Evolutionary conservation across 2,329 filamentous ascomycete genomes (phyloP), one percentile per base, ranked within the genome.

Genomic region (Colletotrichum sp.): DNA sequence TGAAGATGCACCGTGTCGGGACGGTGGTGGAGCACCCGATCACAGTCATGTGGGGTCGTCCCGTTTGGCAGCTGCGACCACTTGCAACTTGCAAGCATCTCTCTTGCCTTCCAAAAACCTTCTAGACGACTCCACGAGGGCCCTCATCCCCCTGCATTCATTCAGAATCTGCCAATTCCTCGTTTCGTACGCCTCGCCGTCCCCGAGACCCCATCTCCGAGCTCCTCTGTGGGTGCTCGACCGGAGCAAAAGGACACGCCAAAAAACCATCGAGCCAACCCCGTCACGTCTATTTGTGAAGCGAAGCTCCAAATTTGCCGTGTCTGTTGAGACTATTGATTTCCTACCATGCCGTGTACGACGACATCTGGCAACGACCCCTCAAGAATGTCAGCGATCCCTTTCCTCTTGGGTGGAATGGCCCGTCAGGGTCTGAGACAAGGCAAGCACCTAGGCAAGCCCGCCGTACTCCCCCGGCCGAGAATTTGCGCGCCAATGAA

Each of bases 21-120:
- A 52, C 44, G n/a, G 44, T 52, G n/a, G 44, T 52, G 44, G 44
- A 21, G 44, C 44, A 52, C 44, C 44, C 44, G 44, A 21, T 52
- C 44, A 52, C 44, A 52, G 30, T 26, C 63, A 55, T 59, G 63
- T 24, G 32, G 62, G 7, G 24, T 36, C 6, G 15, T 39, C 24
- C 60, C 28, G 36, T 36, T 36, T 66, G 71, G 30, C 75, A 76
- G 72, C 71, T 76, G 75, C 71, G 28, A 13, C 36, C 75, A 76
- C 72, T 75, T 76, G 71, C 26, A 36, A 72, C 28, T 30, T 34
- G 32, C 55, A 49, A 26, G 59, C 55, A 55, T 32, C 21, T 68
- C 65, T 64, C 26, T 64, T 34, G 62, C 69, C 70, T 72, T 72
- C 62, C 63, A 68, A 24, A 59, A 30, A 49, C n/a, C 73, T 73